Evolutionary conservation across 2,329 filamentous ascomycete species (phyloP).

Genomic region (Orbilia javanica): DNA sequence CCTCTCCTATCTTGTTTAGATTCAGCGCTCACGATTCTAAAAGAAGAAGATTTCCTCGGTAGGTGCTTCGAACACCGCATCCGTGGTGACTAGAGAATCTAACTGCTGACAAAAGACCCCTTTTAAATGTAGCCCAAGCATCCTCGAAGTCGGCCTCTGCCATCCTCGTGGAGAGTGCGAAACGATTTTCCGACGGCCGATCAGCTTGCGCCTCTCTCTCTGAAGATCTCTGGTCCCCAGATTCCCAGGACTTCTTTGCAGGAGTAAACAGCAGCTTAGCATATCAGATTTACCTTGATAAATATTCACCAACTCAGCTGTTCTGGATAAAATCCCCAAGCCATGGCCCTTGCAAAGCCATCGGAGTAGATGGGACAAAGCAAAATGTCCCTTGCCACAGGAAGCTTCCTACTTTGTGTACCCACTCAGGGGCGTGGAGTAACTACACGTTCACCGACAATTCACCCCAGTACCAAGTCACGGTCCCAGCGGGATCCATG

Average conservation of each 20-base stretch:
- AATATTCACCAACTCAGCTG: conserved; percentile 58
- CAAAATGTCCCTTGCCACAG: conserved; percentile 45
- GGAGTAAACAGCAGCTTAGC: conserved; percentile 64
- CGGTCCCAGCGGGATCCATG: conserved; percentile 65
- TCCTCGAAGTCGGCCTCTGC: conserved; percentile 15
- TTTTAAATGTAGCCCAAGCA: background rate
- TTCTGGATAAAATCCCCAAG: conserved; percentile 65
- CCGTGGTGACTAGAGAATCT: background rate
- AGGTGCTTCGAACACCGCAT: background rate
- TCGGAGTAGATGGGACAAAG: conserved; percentile 62
- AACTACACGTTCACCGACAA: conserved; percentile 64
- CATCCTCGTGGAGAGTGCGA: conserved; percentile 16
- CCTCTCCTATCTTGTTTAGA: conserved; percentile 17
- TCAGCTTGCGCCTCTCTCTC: conserved; percentile 2
- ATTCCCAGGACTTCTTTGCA: conserved; percentile 7
- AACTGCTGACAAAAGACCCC: background rate
- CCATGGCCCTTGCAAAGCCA: conserved; percentile 44
- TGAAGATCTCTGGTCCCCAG: conserved; percentile 31
- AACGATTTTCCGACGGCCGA: background rate
- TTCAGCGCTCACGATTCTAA: conserved; percentile 36
- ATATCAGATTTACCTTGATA: conserved; percentile 62
- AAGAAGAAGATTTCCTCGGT: conserved; percentile 44
- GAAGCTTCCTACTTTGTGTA: conserved; percentile 65
- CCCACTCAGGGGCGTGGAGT: conserved; percentile 65
- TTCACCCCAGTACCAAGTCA: conserved; percentile 64